A percentile compares a stretch with the other conserved stretches of the same genome.
These are phyloP conservation scores for Zymoseptoria crescenta DNA, from an alignment of 2,329 filamentous ascomycete species.

Conservation along the genomic window DNA sequence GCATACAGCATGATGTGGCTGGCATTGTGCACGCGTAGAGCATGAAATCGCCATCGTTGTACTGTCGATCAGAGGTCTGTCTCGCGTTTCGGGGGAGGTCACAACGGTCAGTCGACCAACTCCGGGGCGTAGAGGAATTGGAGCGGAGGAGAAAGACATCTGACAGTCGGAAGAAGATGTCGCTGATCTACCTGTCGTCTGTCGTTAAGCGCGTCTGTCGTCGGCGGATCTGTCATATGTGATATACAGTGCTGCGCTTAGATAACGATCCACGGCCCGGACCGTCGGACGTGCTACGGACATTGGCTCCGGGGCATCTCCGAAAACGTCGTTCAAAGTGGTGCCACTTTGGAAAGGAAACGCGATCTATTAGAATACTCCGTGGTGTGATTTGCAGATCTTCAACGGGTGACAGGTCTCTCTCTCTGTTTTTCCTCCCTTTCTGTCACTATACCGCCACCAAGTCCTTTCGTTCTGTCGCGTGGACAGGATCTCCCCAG, in stretches of 20 bases:
- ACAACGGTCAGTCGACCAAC: too few relatives aligned
- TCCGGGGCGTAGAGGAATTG: too few relatives aligned
- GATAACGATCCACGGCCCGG: neutral
- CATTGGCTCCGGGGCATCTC: neutral
- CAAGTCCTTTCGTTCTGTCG: neutral
- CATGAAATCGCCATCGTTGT: neutral
- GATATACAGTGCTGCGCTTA: too few relatives aligned
- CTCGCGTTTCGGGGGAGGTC: too few relatives aligned
- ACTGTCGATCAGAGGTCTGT: neutral
- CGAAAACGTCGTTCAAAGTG: neutral
- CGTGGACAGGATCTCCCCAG: neutral
- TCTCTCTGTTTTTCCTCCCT: neutral
- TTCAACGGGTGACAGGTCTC: neutral
- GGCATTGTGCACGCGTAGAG: neutral
- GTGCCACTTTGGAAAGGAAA: neutral
- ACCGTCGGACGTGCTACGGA: too few relatives aligned
- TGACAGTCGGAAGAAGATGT: too few relatives aligned
- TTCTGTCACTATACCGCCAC: neutral
- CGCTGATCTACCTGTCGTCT: too few relatives aligned
- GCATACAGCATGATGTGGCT: neutral
- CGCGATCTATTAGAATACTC: neutral
- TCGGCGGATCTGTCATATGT: too few relatives aligned
- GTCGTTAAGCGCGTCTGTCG: too few relatives aligned
- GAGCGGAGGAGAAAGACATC: too few relatives aligned
- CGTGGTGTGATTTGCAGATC: too few relatives aligned